Conservation (phyloP, 2,329 filamentous ascomycete genomes). For the Cordyceps javanica region DNA sequence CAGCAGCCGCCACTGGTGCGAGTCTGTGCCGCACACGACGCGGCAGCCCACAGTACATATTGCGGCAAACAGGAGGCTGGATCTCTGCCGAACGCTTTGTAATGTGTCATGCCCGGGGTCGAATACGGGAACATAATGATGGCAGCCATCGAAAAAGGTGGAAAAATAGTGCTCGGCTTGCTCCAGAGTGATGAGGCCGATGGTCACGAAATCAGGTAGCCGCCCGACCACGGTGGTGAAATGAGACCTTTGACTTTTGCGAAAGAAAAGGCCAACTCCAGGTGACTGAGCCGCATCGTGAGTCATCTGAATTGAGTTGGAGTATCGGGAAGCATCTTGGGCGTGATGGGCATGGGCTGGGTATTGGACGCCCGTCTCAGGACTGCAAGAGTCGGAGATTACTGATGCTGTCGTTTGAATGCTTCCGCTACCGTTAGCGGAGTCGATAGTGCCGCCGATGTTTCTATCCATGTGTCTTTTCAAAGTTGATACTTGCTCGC, state of each 20-base stretch:
- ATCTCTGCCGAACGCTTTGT: conserved; percentile 37
- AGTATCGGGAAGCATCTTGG: too few species aligned
- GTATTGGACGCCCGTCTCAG: background rate
- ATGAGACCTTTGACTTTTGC: conserved; percentile 13
- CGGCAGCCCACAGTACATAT: conserved; percentile 48
- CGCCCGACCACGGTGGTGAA: conserved; percentile 13
- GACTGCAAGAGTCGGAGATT: background rate
- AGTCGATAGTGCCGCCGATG: too few species aligned
- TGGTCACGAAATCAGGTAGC: conserved; percentile 18
- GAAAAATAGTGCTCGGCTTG: conserved; percentile 20
- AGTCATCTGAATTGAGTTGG: background rate
- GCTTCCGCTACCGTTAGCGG: background rate
- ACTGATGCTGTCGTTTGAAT: background rate
- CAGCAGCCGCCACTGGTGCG: conserved; percentile 34
- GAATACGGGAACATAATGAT: conserved; percentile 23
- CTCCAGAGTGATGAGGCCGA: conserved; percentile 18
- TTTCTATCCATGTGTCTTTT: background rate
- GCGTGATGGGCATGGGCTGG: too few species aligned
- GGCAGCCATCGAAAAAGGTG: conserved; percentile 23
- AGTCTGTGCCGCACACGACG: conserved; percentile 32
- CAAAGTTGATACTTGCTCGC: background rate
- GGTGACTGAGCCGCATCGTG: background rate
- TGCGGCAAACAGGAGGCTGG: conserved; percentile 43
- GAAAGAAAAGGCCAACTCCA: background rate
- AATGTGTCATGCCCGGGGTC: conserved; percentile 35